A percentile compares a stretch with the other conserved stretches of the same genome.
Evolutionary conservation across 2,329 filamentous ascomycete species (phyloP).

Genomic region (Spiromastix sp.): DNA sequence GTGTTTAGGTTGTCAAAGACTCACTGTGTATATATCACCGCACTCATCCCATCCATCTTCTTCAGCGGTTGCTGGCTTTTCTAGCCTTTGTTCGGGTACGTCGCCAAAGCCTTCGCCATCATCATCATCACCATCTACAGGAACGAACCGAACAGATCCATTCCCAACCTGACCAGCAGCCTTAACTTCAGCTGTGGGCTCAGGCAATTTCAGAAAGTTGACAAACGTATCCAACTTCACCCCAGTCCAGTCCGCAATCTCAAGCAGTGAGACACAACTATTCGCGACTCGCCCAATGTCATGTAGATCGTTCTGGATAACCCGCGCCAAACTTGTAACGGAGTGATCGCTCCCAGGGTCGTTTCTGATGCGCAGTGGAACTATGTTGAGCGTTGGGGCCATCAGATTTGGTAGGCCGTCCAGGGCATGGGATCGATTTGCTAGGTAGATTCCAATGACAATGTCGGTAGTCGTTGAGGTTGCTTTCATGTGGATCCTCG

Average conservation of each 20-base stretch:
- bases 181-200: conserved; percentile 16
- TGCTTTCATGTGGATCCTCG: conserved; percentile 20
- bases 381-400: conserved; percentile 67
- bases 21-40: conserved; percentile 13
- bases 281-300: conserved; percentile 48
- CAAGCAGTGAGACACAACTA: conserved; percentile 53
- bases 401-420: conserved; percentile 40
- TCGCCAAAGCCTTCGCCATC: too few relatives aligned
- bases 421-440: conserved; percentile 55
- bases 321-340: conserved; percentile 43
- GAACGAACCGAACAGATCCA: conserved; percentile 1
- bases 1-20: too few relatives aligned
- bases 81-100: too few relatives aligned
- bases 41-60: neutral
- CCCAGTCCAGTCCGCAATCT: conserved; percentile 67
- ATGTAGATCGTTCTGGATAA: conserved; percentile 59
- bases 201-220: conserved; percentile 62
- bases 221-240: conserved; percentile 61
- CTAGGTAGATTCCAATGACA: conserved; percentile 71
- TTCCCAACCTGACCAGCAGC: neutral
- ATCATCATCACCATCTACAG: conserved; percentile 5
- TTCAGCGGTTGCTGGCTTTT: neutral
- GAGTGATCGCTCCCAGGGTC: conserved; percentile 13
- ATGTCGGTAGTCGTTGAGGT: conserved; percentile 26
- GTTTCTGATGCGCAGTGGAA: conserved; percentile 54